Base-by-base conservation (phyloP, 345 rosid species). In the Boechera divaricarpa region DNA sequence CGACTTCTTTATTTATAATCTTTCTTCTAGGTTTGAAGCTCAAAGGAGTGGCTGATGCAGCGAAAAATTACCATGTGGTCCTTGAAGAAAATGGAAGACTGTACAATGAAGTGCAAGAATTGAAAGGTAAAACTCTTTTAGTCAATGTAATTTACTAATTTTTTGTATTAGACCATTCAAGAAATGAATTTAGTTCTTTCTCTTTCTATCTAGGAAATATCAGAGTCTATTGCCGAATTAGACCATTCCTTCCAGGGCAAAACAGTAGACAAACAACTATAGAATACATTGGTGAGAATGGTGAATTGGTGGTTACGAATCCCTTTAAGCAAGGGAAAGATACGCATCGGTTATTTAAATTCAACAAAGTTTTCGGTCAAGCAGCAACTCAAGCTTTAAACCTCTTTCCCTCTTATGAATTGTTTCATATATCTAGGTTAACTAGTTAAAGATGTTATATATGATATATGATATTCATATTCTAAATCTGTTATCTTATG, bases 161-260 rank as follows among this genome's bases (percentile, higher is more conserved):
- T 16, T 67, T 5, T 67, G 51, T 31, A 57, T 68, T 72, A 32
- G 45, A 62, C 33, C 28, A 60, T 70, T 55, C 73, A 69, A 47
- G 6, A 33, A 31, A 48, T 73, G 48, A 68, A 44, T 82, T 79
- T 68, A 60, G 41, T 59, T 29, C 65, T 51, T 70, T 73, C 66
- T 60, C 47, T 73, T 60, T 52, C 16, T 69, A 51, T 47, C 52
- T 77, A 95, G 99, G 99, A 80, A 91, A 95, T 79, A 95, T 95
- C 67, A 88, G 99, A 83, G 98, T 95, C 10, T 93, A 95, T 82
- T 95, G 98, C 74, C 90, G 99, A 54, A 88, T 95, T 66, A 85
- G 97, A 66, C 99, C 99, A 58, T 93, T 95, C 78, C 94, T 88
- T 72, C 93, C 89, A 0, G 99, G 93, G 35, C 94, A 95, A 85